Evolutionary conservation across 2,329 filamentous ascomycete species (phyloP), one percentile per base, ranked within the genome.

Genomic region (Ophiostoma sp.): DNA sequence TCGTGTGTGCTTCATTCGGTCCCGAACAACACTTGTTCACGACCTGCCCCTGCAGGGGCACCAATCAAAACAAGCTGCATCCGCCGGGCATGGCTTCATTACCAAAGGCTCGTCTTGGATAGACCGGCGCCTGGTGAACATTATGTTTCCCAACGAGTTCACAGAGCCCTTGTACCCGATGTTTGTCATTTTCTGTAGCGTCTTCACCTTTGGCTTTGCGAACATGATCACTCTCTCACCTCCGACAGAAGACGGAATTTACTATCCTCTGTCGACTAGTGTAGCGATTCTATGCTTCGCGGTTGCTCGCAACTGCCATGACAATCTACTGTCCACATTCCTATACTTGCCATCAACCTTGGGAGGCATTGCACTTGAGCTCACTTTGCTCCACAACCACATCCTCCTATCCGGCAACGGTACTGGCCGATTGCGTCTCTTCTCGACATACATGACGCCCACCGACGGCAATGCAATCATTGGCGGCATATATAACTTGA

Each of bases 321-420:
- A 74, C 0, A 67, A 74, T 0, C 76, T 85, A 11, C 79, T 83
- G 7, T 80, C 79, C 8, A 77, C 79, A 60, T 79, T 85, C 74
- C 82, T 83, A 17, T 74, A 73, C 1, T 72, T 81, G 1, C 86
- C 86, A 36, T 82, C 84, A 0, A 85, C 81, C 79, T 76, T 90
- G 2, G 87, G 88, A 1, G 79, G 80, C 6, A 83, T 83, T 71
- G 86, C 86, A 0, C 81, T 88, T 1, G 87, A 89, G 76, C 83
- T 85, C 0, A 88, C 86, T 73, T 80, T 87, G 6, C 78, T 90
- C 52, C 86, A 89, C 73, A 84, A 84, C 75, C 88, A 90, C 75
- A 80, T 88, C 69, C 87, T 85, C 82, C 81, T 89, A 10, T 86
- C 85, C 1, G 85, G 82, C 2, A 86, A 89, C 74, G 84, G 84